These are phyloP conservation scores for Cokeromyces recurvatus DNA, from an alignment of 371 early-diverging fungal genomes.

Conservation along the genomic window DNA sequence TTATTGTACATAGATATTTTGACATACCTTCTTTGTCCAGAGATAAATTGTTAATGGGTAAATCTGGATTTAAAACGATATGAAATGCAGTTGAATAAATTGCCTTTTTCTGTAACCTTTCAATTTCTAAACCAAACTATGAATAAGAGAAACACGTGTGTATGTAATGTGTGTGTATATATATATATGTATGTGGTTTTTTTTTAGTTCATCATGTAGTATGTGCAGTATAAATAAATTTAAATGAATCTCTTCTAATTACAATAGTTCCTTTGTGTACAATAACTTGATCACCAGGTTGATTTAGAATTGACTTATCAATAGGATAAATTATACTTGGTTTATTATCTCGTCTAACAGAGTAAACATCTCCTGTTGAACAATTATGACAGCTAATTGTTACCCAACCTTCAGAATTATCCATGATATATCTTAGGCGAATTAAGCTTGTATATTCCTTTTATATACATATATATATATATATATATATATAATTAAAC, in stretches of 20 bases:
- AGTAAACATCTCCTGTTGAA: conserved; percentile 27
- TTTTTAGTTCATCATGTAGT: no score
- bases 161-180: no score
- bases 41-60: conserved; percentile 1
- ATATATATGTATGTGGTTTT: no score
- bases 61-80: conserved; percentile 19
- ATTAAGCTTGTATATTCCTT: conserved; percentile 8
- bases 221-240: no score
- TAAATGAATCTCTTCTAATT: no score
- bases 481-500: no score
- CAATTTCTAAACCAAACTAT: conserved; percentile 21
- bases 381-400: conserved; percentile 35
- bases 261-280: conserved; percentile 14
- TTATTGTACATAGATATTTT: not conserved
- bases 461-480: not conserved
- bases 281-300: conserved; percentile 18
- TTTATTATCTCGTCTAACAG: conserved; percentile 7
- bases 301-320: conserved; percentile 1
- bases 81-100: conserved; percentile 23
- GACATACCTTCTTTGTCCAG: conserved; percentile 4
- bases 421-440: conserved; percentile 10
- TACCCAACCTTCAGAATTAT: conserved; percentile 19
- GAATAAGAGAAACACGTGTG: not conserved
- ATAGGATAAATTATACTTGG: conserved; percentile 5
- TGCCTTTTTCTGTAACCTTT: conserved; percentile 6